These are phyloP conservation scores for Ophiostoma perfectum DNA, from an alignment of 2,329 filamentous ascomycete genomes.

Conservation along the genomic window DNA sequence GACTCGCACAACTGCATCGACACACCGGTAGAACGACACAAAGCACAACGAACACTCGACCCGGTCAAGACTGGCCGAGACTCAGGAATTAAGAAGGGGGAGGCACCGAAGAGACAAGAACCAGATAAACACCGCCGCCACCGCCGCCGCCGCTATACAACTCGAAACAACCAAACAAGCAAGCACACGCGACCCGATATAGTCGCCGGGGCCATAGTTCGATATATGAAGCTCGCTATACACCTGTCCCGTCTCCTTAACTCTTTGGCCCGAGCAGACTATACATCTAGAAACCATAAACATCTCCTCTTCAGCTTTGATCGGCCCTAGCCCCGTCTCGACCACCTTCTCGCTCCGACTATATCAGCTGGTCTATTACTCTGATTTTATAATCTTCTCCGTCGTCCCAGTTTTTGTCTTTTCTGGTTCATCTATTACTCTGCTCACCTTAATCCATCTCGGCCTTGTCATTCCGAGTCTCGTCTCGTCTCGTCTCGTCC, in stretches of 20 bases:
- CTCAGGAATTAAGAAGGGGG: neutral
- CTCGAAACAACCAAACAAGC: neutral
- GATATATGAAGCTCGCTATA: neutral
- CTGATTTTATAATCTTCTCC: neutral
- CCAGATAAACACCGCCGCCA: neutral
- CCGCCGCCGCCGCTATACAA: neutral
- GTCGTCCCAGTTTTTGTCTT: neutral
- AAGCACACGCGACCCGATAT: neutral
- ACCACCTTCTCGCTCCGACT: neutral
- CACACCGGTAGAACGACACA: neutral
- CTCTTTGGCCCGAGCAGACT: too few species aligned
- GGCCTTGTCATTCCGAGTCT: neutral
- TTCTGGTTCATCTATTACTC: neutral
- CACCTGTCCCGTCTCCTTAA: neutral
- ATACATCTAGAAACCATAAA: neutral
- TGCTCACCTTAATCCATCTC: slow-evolving; percentile 3
- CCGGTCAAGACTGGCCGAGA: neutral
- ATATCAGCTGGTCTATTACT: slow-evolving; percentile 5
- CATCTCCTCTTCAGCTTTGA: neutral
- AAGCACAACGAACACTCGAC: neutral
- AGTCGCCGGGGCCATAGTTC: neutral
- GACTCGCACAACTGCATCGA: neutral
- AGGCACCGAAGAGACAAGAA: neutral
- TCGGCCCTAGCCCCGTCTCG: neutral
- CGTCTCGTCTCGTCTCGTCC: neutral